Evolutionary conservation across 2,329 filamentous ascomycete species (phyloP).

Genomic region (Apiospora koreana): DNA sequence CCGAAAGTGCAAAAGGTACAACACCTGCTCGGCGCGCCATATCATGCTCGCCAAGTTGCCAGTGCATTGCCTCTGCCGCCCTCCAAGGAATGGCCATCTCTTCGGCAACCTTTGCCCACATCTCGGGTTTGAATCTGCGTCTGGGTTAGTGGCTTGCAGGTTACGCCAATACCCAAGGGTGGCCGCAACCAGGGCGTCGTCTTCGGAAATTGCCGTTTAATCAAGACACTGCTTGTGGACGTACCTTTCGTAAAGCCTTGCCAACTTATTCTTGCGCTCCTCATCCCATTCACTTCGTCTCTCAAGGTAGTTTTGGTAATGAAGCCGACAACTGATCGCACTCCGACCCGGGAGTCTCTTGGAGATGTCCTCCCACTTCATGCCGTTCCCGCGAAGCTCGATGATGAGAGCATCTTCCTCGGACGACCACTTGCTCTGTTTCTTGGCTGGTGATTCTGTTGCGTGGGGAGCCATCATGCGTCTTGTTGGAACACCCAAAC

Average conservation of each 20-base stretch:
- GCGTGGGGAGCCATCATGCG: slow-evolving; percentile 56
- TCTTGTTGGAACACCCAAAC: slow-evolving; percentile 37
- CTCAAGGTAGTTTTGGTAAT: slow-evolving; percentile 97
- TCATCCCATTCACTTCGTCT: slow-evolving; percentile 94
- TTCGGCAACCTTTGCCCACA: slow-evolving; percentile 95
- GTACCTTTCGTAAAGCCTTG: slow-evolving; percentile 91
- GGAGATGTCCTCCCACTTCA: slow-evolving; percentile 99
- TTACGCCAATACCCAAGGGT: background rate
- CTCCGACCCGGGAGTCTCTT: slow-evolving; percentile 87
- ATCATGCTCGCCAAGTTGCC: slow-evolving; percentile 90
- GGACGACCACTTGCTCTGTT: slow-evolving; percentile 94
- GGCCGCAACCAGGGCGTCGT: background rate
- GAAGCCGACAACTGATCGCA: slow-evolving; percentile 89
- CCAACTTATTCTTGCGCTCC: slow-evolving; percentile 95
- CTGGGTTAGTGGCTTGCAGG: background rate
- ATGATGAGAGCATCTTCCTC: slow-evolving; percentile 95
- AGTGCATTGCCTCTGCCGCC: slow-evolving; percentile 96
- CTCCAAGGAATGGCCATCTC: slow-evolving; percentile 96
- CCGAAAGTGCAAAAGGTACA: slow-evolving; percentile 75
- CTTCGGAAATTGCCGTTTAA: background rate
- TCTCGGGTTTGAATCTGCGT: slow-evolving; percentile 88
- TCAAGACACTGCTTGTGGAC: slow-evolving; percentile 27
- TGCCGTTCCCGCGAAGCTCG: slow-evolving; percentile 82
- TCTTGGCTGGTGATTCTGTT: slow-evolving; percentile 75
- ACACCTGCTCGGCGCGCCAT: slow-evolving; percentile 93